These are phyloP conservation scores for Elongisporangium prolatum DNA, from an alignment of 352 stramenopile species.

Conservation along the genomic window DNA sequence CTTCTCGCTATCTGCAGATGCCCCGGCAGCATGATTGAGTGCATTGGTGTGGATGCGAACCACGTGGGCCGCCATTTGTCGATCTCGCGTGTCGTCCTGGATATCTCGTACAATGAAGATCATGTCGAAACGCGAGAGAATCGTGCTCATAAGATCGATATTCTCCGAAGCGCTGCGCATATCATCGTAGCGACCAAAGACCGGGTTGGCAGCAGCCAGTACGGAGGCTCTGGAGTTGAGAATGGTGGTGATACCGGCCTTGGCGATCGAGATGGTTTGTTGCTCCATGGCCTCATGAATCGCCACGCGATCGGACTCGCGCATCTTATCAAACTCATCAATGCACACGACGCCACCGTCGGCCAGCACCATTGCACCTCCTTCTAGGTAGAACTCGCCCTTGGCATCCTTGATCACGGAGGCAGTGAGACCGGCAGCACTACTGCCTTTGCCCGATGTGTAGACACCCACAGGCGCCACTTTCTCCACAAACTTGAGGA, in stretches of 20 bases:
- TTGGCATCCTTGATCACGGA: constrained; percentile 93
- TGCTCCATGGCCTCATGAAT: constrained; percentile 99
- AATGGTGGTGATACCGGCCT: constrained; percentile 98
- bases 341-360: constrained; percentile 99
- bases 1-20: constrained; percentile 20
- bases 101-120: constrained; percentile 99
- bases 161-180: constrained; percentile 98
- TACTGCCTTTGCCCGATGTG: constrained; percentile 98
- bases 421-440: constrained; percentile 95
- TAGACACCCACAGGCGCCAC: constrained; percentile 98
- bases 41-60: constrained; percentile 97
- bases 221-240: constrained; percentile 93
- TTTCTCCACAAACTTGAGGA: constrained; percentile 97
- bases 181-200: constrained; percentile 98
- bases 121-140: constrained; percentile 98
- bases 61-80: constrained; percentile 97
- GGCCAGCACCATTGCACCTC: constrained; percentile 96
- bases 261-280: constrained; percentile 99
- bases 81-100: constrained; percentile 94
- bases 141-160: constrained; percentile 99
- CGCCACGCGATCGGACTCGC: constrained; percentile 92
- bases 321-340: constrained; percentile 97
- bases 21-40: constrained; percentile 20
- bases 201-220: constrained; percentile 95
- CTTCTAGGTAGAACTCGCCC: constrained; percentile 98